phyloP scores from a whole-genome alignment of 164 flowering plant genomes.

The Dillenia suffruticosa region DNA sequence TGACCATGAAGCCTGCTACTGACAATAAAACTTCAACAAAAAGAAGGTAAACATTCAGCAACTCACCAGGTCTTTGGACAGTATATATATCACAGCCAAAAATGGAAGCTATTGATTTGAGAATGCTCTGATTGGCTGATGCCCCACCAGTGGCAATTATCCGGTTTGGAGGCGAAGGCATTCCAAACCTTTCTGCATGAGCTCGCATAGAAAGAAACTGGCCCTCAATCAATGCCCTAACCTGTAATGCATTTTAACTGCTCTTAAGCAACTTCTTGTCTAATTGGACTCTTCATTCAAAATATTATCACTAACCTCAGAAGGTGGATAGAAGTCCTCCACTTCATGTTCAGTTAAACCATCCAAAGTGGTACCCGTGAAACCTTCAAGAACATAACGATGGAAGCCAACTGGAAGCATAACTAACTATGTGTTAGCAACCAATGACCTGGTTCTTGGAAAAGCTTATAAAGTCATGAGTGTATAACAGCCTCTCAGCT shows the following conservation, averaged over 20 bases:
- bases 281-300: not conserved
- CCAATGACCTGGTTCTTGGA: no score
- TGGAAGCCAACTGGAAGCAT: conserved; percentile 71
- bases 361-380: conserved; percentile 31
- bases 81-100: conserved; percentile 85
- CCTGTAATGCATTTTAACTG: conserved; percentile 34
- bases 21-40: not conserved
- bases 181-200: conserved; percentile 85
- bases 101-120: conserved; percentile 57
- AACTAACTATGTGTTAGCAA: conserved; percentile 2
- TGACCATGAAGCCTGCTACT: no score
- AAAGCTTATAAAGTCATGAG: no score
- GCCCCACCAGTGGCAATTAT: conserved; percentile 98
- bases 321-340: conserved; percentile 75
- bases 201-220: conserved; percentile 89
- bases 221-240: conserved; percentile 85
- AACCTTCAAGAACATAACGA: conserved; percentile 63
- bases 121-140: conserved; percentile 72
- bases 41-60: not conserved
- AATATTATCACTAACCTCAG: conserved; percentile 58
- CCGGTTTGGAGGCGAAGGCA: conserved; percentile 88
- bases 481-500: no score
- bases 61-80: conserved; percentile 74
- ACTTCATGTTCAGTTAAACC: conserved; percentile 60
- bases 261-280: no score